phyloP scores from a whole-genome alignment of 768 basidiomycete genomes.

The Boletus subcaerulescens region DNA sequence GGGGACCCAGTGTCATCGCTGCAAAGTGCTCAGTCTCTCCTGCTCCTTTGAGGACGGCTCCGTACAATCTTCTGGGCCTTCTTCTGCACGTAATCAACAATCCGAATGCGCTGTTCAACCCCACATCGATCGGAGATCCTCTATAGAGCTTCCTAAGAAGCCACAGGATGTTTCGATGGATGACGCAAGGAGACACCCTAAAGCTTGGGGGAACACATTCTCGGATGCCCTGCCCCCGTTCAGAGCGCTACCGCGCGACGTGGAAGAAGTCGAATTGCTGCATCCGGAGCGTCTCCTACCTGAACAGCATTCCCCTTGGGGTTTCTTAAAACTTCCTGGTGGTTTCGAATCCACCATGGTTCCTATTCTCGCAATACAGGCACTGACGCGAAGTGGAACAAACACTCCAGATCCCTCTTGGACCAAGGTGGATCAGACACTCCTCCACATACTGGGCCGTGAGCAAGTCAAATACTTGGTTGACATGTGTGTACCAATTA shows the following conservation, averaged over 20 bases:
- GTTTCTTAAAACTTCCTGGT: constrained; percentile 36
- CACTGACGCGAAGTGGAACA: constrained; percentile 33
- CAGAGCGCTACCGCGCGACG: constrained; percentile 14
- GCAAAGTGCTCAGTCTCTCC: constrained; percentile 44
- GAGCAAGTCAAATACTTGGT: constrained; percentile 37
- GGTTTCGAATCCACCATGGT: constrained; percentile 43
- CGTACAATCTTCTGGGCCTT: constrained; percentile 12
- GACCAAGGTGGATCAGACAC: constrained; percentile 24
- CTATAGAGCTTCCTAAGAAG: constrained; percentile 20
- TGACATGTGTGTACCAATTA: constrained; percentile 33
- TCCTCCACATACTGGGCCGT: constrained; percentile 33
- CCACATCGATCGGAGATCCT: constrained; percentile 24
- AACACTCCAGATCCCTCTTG: constrained; percentile 20
- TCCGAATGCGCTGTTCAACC: constrained; percentile 20
- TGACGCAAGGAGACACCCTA: constrained; percentile 18
- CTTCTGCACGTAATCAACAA: constrained; percentile 19
- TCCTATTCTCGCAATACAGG: constrained; percentile 46
- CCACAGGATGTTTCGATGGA: constrained; percentile 21
- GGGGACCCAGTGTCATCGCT: constrained; percentile 44
- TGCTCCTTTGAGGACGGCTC: constrained; percentile 44
- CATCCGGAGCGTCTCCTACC: constrained; percentile 37
- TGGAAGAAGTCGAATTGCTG: constrained; percentile 31
- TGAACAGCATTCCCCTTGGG: constrained; percentile 37
- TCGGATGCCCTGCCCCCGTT: constrained; percentile 18
- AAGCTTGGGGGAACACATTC: constrained; percentile 18